Conservation (phyloP, 768 basidiomycete species). For the Austroboletus festivus region DNA sequence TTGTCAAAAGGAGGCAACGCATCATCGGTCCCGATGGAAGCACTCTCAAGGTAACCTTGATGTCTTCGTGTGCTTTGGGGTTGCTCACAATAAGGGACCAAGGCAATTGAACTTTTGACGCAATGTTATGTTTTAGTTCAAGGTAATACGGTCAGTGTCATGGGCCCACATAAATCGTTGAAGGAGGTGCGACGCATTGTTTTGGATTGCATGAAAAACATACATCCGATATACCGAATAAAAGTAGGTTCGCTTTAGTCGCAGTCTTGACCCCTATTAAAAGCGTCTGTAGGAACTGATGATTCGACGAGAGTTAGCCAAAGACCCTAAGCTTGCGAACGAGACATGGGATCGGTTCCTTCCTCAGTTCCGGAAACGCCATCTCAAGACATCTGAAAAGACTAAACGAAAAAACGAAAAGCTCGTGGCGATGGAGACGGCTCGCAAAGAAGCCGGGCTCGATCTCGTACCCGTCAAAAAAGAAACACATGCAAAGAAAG, state of each 20-base stretch:
- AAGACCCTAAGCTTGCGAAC: constrained; percentile 91
- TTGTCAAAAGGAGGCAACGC: constrained; percentile 92
- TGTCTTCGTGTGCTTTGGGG: not conserved
- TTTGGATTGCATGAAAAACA: constrained; percentile 99
- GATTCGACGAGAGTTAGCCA: constrained; percentile 96
- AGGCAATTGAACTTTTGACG: constrained; percentile 97
- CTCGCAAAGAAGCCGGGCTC: constrained; percentile 64
- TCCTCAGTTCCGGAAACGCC: constrained; percentile 90
- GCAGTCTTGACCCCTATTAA: not conserved
- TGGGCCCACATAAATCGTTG: constrained; percentile 93
- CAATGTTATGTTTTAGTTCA: constrained; percentile 97
- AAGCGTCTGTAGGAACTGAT: constrained; percentile 74
- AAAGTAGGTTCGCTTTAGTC: constrained; percentile 52
- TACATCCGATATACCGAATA: constrained; percentile 98
- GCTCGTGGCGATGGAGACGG: constrained; percentile 56
- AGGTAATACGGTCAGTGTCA: constrained; percentile 96
- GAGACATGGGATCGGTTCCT: constrained; percentile 98
- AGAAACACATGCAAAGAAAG: constrained; percentile 72
- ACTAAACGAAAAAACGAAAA: constrained; percentile 85
- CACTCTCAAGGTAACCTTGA: constrained; percentile 76
- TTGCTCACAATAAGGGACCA: constrained; percentile 9
- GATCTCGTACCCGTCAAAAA: constrained; percentile 38
- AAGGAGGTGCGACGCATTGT: constrained; percentile 96
- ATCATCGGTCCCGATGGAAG: constrained; percentile 98
- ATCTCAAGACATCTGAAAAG: constrained; percentile 92